Base-by-base conservation (phyloP, 2,329 filamentous ascomycete genomes). In the Phialophora expanda region DNA sequence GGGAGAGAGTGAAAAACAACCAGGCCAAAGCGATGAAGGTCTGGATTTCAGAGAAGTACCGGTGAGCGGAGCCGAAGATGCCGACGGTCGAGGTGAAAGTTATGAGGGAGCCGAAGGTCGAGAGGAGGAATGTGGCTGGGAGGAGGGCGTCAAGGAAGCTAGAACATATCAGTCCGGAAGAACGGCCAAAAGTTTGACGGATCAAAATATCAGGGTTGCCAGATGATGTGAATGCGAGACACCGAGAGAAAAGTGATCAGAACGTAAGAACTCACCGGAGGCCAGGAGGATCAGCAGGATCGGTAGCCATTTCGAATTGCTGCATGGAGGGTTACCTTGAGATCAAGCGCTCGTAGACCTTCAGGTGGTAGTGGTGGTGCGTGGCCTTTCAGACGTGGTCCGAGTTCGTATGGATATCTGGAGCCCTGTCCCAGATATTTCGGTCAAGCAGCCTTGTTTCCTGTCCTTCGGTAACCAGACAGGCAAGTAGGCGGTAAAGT, bases 11-110 rank as follows among this genome's bases (percentile, higher is more conserved):
- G 62, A 70, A 70, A 32, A 68, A 68, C 4, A 70, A 58, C 68
- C 68, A 68, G 12, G 61, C 57, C n/a, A 70, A 57, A 2, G 68
- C 54, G 34, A 70, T 66, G 24, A 70, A 68, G 32, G 64, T 48
- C 50, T 70, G 66, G 26, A 70, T 63, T 20, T 66, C 57, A 26
- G 54, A 41, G 38, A 53, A 66, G 59, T 66, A 70, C 38, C 56
- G 68, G 6, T 58, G 57, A 14, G 68, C 61, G 3, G 61, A 54
- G 2, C 68, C 68, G 55, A 60, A 68, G 28, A 68, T 66, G 50
- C 68, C 68, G 11, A 70, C 50, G 2, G 68, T 48, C 8, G 61
- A 62, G 4, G 67, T 64, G 55, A 70, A 66, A 14, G 68, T 70
- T 58, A 70, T 68, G 56, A 70, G 62, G 14, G 60, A 63, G 17